Base-by-base conservation (phyloP, 2,329 filamentous ascomycete species). In the Helicocarpus griseus region DNA sequence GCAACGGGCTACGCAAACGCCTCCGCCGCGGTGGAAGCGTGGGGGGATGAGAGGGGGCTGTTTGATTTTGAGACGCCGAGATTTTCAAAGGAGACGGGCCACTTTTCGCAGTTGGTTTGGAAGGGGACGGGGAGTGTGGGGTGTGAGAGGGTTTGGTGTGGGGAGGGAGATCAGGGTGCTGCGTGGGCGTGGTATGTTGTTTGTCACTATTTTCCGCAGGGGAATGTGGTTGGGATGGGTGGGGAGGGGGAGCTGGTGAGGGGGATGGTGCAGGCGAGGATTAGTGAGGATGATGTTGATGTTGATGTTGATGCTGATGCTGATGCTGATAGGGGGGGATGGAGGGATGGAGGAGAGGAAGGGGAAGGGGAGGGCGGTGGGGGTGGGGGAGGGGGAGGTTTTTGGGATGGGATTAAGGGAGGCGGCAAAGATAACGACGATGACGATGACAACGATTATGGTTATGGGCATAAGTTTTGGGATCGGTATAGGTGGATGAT, bases 21-120 rank as follows among this genome's bases (percentile, higher is more conserved):
- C 1, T 76, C 76, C 0, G 70, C 74, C 3, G 75, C 78, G 47
- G 72, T 89, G n/a, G 76, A 79, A 41, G 78, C 76, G 1, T 89
- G 86, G 85, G 86, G 80, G 17, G 58, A 75, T 56, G 82, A 87
- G 67, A 65, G 78, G 9, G 60, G 64, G 0, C 53, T 71, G 5
- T 89, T 87, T 62, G 66, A 84, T 58, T 89, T 79, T 63, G 56
- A 61, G 2, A 62, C 75, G 1, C 77, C 76, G 0, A 40, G 21
- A 13, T 88, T 85, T 60, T 69, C 61, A 7, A 71, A 81, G 57
- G 64, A 69, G 31, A 86, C 84, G 17, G 85, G 84, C 0, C 83
- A 87, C 63, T 88, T 88, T 59, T 85, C 84, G 1, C 84, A 87
- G 70, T 65, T 88, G 5, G 83, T 88, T 5, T 88, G 85, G 85